phyloP scores from a whole-genome alignment of 2,329 filamentous ascomycete genomes.

The Albifimbria verrucaria region DNA sequence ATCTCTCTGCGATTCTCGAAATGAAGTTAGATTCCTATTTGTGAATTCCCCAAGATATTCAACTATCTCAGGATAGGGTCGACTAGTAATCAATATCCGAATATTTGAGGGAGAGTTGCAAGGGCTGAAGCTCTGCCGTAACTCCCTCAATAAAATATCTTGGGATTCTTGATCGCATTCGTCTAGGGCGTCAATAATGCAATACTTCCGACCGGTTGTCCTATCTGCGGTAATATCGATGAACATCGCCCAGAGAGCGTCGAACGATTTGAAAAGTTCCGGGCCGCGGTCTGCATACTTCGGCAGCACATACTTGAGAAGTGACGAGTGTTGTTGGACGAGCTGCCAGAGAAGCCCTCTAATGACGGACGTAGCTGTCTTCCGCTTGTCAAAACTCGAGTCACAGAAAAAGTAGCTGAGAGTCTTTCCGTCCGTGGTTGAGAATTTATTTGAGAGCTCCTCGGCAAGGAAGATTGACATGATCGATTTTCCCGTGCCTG shows the following conservation, averaged over 20 bases:
- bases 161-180: constrained; percentile 16
- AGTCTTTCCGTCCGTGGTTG: constrained; percentile 5
- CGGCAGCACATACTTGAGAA: constrained; percentile 13
- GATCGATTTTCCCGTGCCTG: constrained; percentile 19
- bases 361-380: constrained; percentile 17
- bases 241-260: constrained; percentile 17
- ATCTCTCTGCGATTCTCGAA: constrained; percentile 12
- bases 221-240: constrained; percentile 9
- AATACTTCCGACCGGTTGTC: constrained; percentile 14
- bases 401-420: constrained; percentile 22
- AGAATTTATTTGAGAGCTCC: constrained; percentile 10
- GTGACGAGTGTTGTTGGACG: constrained; percentile 13
- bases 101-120: constrained; percentile 3
- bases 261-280: constrained; percentile 16
- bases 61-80: constrained; percentile 13
- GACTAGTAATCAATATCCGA: constrained; percentile 14
- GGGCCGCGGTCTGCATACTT: constrained; percentile 13
- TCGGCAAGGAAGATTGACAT: constrained; percentile 19
- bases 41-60: constrained; percentile 12
- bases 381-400: constrained; percentile 15
- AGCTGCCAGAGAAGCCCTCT: constrained; percentile 19
- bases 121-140: constrained; percentile 9
- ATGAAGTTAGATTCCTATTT: constrained; percentile 17
- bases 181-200: constrained; percentile 18
- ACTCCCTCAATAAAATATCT: constrained; percentile 9